Base-by-base conservation (phyloP, 768 basidiomycete genomes). In the Amanita inopinata region DNA sequence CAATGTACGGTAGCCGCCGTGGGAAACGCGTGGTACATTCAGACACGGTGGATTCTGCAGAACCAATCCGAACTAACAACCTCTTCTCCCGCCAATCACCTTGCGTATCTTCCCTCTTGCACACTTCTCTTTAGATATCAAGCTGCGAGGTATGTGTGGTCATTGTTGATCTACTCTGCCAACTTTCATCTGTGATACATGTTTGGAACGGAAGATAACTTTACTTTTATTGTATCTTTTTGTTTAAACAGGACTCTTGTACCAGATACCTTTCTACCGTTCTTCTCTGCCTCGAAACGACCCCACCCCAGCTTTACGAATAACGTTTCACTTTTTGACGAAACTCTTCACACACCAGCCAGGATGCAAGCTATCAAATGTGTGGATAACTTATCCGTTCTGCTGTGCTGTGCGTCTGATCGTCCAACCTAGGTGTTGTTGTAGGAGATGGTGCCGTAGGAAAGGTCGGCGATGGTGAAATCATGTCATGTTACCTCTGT, bases 371-470 rank as follows among this genome's bases (percentile, higher is more conserved):
- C 87, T 59, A 91, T 90, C 58, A 90, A 91, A 76, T 91, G 88
- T 87, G 54, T 49, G 78, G 50, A 33, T 25, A 35, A 31, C 36
- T 27, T 52, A 38, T 41, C 38, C 38, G 30, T 40, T 46, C 34
- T 43, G 54, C 38, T 50, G 44, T 51, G 56, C 65, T 70, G 53
- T 61, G 56, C 43, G 24, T 43, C 55, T 44, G 34, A 44, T 28
- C 46, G 32, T 45, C 53, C 48, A 52, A 56, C 49, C 32, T 59
- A 94, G 92, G 91, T 73, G 92, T 97, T 64, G 92, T 97, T 57
- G 92, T 97, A 40, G 92, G 92, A 58, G 93, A 97, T 71, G 93
- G 93, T 78, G 93, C 93, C 46, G 93, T 96, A 54, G 93, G 93
- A 61, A 97, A 96, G 86, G 91, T 81, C 54, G 56, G 64, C 38